Evolutionary conservation across 495 filamentous ascomycete species (phyloP), one percentile per base, ranked within the genome.

Genomic region (Copromyces sp.): DNA sequence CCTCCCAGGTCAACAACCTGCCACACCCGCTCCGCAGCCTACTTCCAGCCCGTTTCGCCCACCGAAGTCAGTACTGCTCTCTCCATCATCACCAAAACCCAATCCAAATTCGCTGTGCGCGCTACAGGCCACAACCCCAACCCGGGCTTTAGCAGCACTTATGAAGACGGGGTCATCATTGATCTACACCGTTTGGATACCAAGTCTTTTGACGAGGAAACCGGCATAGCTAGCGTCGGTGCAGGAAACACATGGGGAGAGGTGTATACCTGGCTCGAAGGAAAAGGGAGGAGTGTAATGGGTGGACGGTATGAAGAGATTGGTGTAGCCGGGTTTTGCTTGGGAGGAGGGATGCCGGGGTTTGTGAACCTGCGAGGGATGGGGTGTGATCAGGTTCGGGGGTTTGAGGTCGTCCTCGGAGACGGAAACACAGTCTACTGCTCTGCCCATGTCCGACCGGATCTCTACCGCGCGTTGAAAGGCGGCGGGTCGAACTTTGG

Each of bases 401-500:
- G 82, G 68, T 90, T 83, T 74, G 83, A 89, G 79, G 81, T 84
- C 29, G 84, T 88, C 0, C 81, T 84, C 0, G 78, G 83, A 29
- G 70, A 79, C 45, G 81, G 82, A 0, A 44, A 20, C 0, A 73
- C 85, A 40, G 73, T 83, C 9, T 78, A 79, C 12, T 84, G 80
- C 41, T 83, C 77, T 17, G 69, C 74, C 1, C 53, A 65, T 3
- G 29, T 39, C n/a, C 69, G 83, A 65, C 24, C 71, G 3, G 82
- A 85, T 59, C 86, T 91, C 9, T 90, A 84, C 73, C 77, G 78
- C 32, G 86, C 86, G 3, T 78, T 91, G 6, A 88, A 88, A 70
- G 89, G 88, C 44, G 86, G 87, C 40, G 80, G 82, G 8, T 87
- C 84, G 73, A 91, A 90, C 79, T 87, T 90, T 70, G 89, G 88